phyloP scores from a whole-genome alignment of 164 flowering plant genomes.

The Tetracentron sinense region DNA sequence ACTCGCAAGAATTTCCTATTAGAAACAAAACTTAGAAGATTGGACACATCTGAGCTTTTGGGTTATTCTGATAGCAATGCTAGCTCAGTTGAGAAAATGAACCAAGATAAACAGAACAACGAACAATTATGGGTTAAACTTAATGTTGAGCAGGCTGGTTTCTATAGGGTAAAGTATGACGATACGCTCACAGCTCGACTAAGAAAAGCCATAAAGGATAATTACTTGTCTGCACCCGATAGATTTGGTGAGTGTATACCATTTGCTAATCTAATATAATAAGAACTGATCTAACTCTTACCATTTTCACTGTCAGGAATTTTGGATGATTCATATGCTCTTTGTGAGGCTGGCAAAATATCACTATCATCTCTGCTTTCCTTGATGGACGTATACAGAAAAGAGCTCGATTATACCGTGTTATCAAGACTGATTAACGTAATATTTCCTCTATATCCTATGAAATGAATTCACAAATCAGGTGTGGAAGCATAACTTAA shows the following conservation, averaged over 20 bases:
- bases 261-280: too few relatives aligned
- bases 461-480: neutral
- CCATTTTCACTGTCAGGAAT: conserved; percentile 50
- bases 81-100: neutral
- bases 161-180: conserved; percentile 95
- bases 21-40: conserved; percentile 35
- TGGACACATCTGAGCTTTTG: conserved; percentile 39
- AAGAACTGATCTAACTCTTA: too few relatives aligned
- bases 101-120: conserved; percentile 9
- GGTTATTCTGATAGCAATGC: conserved; percentile 22
- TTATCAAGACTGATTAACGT: conserved; percentile 75
- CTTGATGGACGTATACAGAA: conserved; percentile 77
- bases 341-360: conserved; percentile 72
- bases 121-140: conserved; percentile 63
- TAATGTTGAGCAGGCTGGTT: conserved; percentile 88
- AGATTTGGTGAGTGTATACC: conserved; percentile 64
- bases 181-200: conserved; percentile 69
- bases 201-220: conserved; percentile 64
- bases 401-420: conserved; percentile 86
- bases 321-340: conserved; percentile 86
- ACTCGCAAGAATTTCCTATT: conserved; percentile 55
- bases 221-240: conserved; percentile 64
- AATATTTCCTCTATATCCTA: conserved; percentile 23
- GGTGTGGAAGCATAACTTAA: conserved; percentile 10
- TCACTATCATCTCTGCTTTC: conserved; percentile 70